Base-by-base conservation (phyloP, 768 basidiomycete genomes). In the Auriscalpium orientale region DNA sequence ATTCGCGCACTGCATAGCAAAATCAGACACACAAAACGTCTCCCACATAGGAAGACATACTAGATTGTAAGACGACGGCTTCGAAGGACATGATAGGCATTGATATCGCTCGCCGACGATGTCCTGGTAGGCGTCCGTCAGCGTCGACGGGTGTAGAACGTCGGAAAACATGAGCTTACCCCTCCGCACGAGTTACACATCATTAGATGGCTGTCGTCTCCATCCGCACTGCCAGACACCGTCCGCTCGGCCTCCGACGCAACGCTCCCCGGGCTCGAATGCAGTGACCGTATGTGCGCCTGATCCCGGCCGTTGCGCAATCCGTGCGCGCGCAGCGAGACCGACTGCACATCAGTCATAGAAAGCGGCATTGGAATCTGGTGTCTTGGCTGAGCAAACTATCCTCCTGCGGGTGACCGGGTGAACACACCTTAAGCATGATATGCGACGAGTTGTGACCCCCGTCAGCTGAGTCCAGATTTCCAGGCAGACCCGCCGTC, bases 301-400 rank as follows among this genome's bases (percentile, higher is more conserved):
- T 50, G 45, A 36, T 58, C 59, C 15, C 51, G 36, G 21, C 53
- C 50, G 8, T 62, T 28, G n/a, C 53, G 55, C 35, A 58, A 52
- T 18, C 58, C 51, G 28, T 46, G 53, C 22, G 47, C 61, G 43
- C 56, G 61, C 12, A 44, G 58, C 35, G 61, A 54, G 46, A 60
- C 55, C 85, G 76, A 83, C 71, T 87, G 82, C 35, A 91, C 84
- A 64, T 93, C 84, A 6, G 79, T 74, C 12, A 76, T 78, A 56
- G 85, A 83, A 22, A 95, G 74, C 7, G 93, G 91, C 60, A 87
- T 83, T 0, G 94, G 94, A 48, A 98, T 93, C 92, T 95, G 18
- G 10, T 35, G n/a, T 3, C 34, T 2, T 34, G 35, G 28, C 40
- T 38, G 22, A 2, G 35, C 55, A 52, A 36, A 62, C 34, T 53